A percentile compares a stretch with the other conserved stretches of the same genome.
These are phyloP conservation scores for Sporisorium exsertum DNA, from an alignment of 1,284 basidiomycete genomes.

Conservation along the genomic window DNA sequence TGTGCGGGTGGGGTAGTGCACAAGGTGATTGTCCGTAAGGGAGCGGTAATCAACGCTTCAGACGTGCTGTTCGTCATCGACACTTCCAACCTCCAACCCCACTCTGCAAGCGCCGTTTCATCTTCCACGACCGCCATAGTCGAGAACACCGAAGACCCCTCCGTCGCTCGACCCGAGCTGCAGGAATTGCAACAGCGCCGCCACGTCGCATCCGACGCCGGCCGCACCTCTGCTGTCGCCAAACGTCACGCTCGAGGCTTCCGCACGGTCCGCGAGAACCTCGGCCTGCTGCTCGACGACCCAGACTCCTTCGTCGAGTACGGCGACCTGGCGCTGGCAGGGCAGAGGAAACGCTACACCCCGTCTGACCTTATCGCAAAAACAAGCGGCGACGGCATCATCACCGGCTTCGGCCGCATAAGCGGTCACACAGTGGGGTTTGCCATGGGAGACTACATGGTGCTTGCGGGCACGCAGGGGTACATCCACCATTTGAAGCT, in stretches of 20 bases:
- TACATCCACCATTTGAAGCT: constrained; percentile 53
- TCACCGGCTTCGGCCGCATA: constrained; percentile 48
- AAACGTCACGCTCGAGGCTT: constrained; percentile 47
- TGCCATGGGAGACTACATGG: constrained; percentile 51
- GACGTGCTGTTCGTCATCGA: constrained; percentile 29
- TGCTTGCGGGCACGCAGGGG: constrained; percentile 56
- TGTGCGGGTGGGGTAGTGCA: constrained; percentile 16
- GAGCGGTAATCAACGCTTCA: constrained; percentile 29
- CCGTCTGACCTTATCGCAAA: constrained; percentile 22
- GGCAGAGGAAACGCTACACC: constrained; percentile 25
- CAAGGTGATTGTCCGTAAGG: constrained; percentile 15
- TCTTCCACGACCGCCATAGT: background rate
- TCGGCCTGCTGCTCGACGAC: constrained; percentile 39
- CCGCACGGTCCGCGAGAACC: constrained; percentile 50
- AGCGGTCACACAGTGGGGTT: constrained; percentile 23
- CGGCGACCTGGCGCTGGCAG: constrained; percentile 48
- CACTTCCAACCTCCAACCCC: background rate
- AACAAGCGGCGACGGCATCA: constrained; percentile 52
- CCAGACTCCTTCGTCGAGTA: constrained; percentile 45
- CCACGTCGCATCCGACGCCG: constrained; percentile 14
- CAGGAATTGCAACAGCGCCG: constrained; percentile 19
- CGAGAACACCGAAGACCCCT: constrained; percentile 18
- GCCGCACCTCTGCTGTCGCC: constrained; percentile 20
- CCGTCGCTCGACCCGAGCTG: constrained; percentile 36
- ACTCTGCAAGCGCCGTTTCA: too few relatives aligned